Evolutionary conservation across 2,329 filamentous ascomycete genomes (phyloP).

Genomic region (Aspergillus fijiensis): DNA sequence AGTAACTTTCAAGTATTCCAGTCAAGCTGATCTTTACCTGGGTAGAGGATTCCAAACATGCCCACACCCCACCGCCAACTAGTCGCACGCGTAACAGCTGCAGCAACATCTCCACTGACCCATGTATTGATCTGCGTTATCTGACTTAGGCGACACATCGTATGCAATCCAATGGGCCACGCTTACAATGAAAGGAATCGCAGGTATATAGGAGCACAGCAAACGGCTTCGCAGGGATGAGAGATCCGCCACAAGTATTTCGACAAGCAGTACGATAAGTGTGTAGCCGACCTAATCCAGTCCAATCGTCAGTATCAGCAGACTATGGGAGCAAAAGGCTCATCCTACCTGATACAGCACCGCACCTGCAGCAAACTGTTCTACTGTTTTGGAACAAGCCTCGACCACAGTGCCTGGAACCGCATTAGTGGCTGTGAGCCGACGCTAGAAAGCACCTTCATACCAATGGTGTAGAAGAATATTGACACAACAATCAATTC

Average conservation of each 20-base stretch:
- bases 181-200: constrained; percentile 54
- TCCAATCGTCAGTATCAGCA: neutral
- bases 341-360: constrained; percentile 54
- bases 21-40: constrained; percentile 28
- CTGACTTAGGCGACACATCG: neutral
- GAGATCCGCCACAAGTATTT: constrained; percentile 64
- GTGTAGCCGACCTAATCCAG: constrained; percentile 59
- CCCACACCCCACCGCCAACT: constrained; percentile 64
- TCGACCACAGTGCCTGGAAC: constrained; percentile 55
- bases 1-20: too few relatives aligned
- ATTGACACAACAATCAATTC: constrained; percentile 58
- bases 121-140: constrained; percentile 56
- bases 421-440: neutral
- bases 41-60: constrained; percentile 64
- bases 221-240: constrained; percentile 63
- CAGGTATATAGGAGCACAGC: constrained; percentile 65
- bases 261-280: constrained; percentile 59
- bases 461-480: constrained; percentile 56
- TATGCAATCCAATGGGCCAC: too few relatives aligned
- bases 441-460: neutral
- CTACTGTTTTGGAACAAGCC: constrained; percentile 50
- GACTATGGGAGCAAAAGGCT: too few relatives aligned
- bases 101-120: constrained; percentile 60
- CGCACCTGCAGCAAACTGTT: constrained; percentile 57
- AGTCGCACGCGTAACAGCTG: constrained; percentile 50